Percentiles rank a stretch among this genome's conserved stretches.
These are phyloP conservation scores for Lachnellula suecica DNA, from an alignment of 2,329 filamentous ascomycete species.

Conservation along the genomic window DNA sequence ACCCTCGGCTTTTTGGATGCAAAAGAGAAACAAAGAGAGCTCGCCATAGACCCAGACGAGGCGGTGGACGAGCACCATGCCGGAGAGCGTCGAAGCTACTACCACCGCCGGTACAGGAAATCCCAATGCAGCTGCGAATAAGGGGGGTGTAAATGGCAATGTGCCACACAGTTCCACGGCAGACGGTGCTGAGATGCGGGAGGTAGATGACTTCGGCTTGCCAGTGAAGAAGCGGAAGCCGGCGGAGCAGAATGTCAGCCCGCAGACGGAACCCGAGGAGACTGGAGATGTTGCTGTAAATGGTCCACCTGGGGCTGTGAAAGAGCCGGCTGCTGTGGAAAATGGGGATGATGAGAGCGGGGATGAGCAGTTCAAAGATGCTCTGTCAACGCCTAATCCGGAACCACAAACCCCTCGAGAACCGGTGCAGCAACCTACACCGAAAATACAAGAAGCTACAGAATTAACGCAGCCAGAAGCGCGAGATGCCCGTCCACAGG, in stretches of 20 bases:
- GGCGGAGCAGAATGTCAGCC: constrained; percentile 13
- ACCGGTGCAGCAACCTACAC: constrained; percentile 14
- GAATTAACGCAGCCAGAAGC: constrained; percentile 1
- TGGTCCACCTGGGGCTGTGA: constrained; percentile 8
- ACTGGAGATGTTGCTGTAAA: constrained; percentile 5
- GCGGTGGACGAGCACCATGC: constrained; percentile 30
- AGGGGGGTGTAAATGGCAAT: constrained; percentile 17
- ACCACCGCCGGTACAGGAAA: constrained; percentile 18
- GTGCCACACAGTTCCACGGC: constrained; percentile 8
- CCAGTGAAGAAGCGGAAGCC: constrained; percentile 53
- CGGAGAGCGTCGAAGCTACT: constrained; percentile 24
- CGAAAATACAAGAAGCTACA: constrained; percentile 12
- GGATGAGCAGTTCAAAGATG: constrained; percentile 41
- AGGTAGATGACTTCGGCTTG: constrained; percentile 71
- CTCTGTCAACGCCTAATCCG: constrained; percentile 32
- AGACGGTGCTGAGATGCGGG: constrained; percentile 26
- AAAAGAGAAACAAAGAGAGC: background rate
- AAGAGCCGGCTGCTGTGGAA: constrained; percentile 9
- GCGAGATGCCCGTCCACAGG: background rate
- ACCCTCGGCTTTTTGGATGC: background rate
- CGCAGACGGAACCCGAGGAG: background rate
- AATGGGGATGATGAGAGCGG: constrained; percentile 36
- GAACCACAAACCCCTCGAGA: constrained; percentile 12
- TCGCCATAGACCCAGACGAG: constrained; percentile 1
- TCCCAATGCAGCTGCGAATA: constrained; percentile 10